Percentiles rank a stretch among this genome's conserved stretches.
These are phyloP conservation scores for Pseudogymnoascus sp. DNA, from an alignment of 2,329 filamentous ascomycete species.

Conservation along the genomic window DNA sequence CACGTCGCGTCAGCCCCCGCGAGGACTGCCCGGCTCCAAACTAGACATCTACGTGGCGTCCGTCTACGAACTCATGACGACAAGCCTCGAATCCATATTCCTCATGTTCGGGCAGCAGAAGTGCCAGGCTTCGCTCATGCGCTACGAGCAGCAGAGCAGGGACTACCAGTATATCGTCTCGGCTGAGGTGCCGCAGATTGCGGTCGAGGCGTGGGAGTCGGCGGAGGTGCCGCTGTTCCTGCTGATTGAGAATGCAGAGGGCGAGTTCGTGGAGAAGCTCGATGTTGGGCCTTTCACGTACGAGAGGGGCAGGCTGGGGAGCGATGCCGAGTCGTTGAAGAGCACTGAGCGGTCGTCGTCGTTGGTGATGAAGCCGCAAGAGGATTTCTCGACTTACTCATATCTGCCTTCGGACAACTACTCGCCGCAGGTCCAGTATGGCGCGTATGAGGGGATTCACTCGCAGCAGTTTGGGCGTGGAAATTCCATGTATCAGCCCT, in stretches of 20 bases:
- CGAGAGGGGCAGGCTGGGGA: slow-evolving; percentile 23
- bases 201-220: slow-evolving; percentile 46
- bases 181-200: slow-evolving; percentile 61
- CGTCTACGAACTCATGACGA: slow-evolving; percentile 63
- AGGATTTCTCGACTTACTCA: neutral
- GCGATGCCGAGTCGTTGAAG: slow-evolving; percentile 31
- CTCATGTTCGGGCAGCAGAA: slow-evolving; percentile 74
- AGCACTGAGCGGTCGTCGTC: slow-evolving; percentile 47
- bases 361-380: slow-evolving; percentile 31
- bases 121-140: slow-evolving; percentile 58
- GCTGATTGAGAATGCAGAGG: slow-evolving; percentile 50
- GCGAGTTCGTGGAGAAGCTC: slow-evolving; percentile 40
- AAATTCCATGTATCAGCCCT: neutral
- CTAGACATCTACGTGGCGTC: slow-evolving; percentile 68
- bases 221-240: slow-evolving; percentile 51
- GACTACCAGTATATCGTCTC: slow-evolving; percentile 63
- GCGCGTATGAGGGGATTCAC: too few relatives aligned
- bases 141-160: slow-evolving; percentile 50
- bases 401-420: neutral
- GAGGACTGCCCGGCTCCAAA: slow-evolving; percentile 61
- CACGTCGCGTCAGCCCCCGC: slow-evolving; percentile 59
- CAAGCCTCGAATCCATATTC: slow-evolving; percentile 48
- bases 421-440: too few relatives aligned
- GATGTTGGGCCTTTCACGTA: slow-evolving; percentile 58
- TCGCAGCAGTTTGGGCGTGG: neutral